These are phyloP conservation scores for Ceratocystis ficicola DNA, from an alignment of 2,329 filamentous ascomycete species.

Conservation along the genomic window DNA sequence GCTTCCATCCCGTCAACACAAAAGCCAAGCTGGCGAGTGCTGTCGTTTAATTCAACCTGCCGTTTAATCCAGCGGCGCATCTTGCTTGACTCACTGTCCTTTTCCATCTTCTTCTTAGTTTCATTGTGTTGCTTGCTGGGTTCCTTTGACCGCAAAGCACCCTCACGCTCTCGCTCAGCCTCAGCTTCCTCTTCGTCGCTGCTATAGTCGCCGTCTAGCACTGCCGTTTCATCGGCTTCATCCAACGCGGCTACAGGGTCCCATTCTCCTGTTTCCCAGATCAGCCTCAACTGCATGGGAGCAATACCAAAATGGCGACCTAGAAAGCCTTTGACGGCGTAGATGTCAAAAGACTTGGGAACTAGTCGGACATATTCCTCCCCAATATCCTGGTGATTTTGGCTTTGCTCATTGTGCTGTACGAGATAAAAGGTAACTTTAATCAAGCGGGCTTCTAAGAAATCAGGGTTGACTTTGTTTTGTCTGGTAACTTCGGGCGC, in stretches of 20 bases:
- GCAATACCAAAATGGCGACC: constrained; percentile 54
- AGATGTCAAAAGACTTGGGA: constrained; percentile 67
- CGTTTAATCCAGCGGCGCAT: constrained; percentile 57
- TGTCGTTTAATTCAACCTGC: constrained; percentile 67
- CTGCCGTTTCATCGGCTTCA: constrained; percentile 41
- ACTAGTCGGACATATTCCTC: constrained; percentile 38
- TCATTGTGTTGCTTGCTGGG: constrained; percentile 20
- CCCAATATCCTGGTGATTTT: constrained; percentile 25
- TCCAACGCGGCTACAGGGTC: constrained; percentile 60
- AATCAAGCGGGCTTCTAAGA: constrained; percentile 67
- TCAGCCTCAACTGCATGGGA: constrained; percentile 52
- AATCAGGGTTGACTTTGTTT: constrained; percentile 56
- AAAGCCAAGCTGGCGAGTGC: constrained; percentile 70
- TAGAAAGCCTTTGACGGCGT: constrained; percentile 67
- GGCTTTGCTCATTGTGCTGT: constrained; percentile 6
- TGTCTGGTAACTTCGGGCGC: constrained; percentile 51
- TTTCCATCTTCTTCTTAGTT: constrained; percentile 27
- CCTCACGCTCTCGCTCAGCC: constrained; percentile 29
- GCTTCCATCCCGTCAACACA: constrained; percentile 65
- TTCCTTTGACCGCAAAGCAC: constrained; percentile 23
- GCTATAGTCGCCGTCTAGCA: constrained; percentile 36
- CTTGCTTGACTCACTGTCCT: constrained; percentile 27
- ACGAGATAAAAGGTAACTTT: constrained; percentile 42
- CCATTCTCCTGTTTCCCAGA: constrained; percentile 88
- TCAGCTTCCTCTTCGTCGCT: constrained; percentile 41